A percentile compares a stretch with the other conserved stretches of the same genome.
phyloP scores from a whole-genome alignment of 2,329 filamentous ascomycete genomes.

The Exophiala sideris region DNA sequence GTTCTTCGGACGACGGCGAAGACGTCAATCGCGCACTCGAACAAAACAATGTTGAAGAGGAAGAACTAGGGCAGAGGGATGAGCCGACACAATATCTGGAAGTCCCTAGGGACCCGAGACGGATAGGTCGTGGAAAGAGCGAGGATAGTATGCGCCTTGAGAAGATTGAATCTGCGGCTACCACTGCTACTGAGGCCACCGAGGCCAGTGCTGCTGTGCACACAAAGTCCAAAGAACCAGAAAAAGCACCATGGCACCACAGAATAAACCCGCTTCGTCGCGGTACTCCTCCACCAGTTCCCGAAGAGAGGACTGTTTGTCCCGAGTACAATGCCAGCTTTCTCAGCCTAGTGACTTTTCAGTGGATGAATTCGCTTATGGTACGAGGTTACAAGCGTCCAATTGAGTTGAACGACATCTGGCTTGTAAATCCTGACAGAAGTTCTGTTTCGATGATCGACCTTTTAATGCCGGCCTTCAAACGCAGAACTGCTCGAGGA shows the following conservation, averaged over 20 bases:
- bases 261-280: constrained; percentile 45
- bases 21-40: constrained; percentile 22
- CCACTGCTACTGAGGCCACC: constrained; percentile 33
- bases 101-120: constrained; percentile 17
- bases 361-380: constrained; percentile 92
- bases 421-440: constrained; percentile 79
- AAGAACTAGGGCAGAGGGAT: constrained; percentile 24
- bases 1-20: constrained; percentile 19
- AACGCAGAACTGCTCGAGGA: constrained; percentile 63
- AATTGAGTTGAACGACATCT: constrained; percentile 81
- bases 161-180: constrained; percentile 38
- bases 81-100: constrained; percentile 22
- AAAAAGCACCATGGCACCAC: constrained; percentile 37
- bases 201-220: constrained; percentile 39
- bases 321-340: constrained; percentile 71
- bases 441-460: constrained; percentile 66
- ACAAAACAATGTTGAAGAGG: constrained; percentile 30
- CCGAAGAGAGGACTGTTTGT: constrained; percentile 53
- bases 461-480: constrained; percentile 66
- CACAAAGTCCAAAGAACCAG: constrained; percentile 1
- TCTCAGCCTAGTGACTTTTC: constrained; percentile 73
- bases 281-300: constrained; percentile 53
- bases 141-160: constrained; percentile 34
- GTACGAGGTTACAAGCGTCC: constrained; percentile 77
- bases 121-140: constrained; percentile 16